Base-by-base conservation (phyloP, 805 yeast genomes). In the Starmerella scarabaei region DNA sequence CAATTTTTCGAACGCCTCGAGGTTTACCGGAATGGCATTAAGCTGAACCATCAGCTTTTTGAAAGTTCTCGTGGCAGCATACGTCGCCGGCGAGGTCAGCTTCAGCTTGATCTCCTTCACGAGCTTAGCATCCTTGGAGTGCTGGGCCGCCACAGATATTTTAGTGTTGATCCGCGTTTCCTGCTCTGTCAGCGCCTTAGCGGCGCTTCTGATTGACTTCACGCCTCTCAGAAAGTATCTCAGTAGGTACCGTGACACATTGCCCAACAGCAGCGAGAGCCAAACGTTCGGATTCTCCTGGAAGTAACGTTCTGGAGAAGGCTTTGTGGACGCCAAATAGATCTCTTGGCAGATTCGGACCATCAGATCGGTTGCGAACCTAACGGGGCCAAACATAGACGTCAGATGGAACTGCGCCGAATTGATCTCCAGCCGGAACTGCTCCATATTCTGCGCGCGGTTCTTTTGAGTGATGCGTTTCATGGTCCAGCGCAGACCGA, bases 341-440 rank as follows among this genome's bases (percentile, higher is more conserved):
- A 63, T 67, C 48, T 88, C 94, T 57, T 86, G 93, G 40, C 76
- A 72, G 30, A 82, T 56, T 46, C 72, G 75, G 1, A 78, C 73
- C 40, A 83, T 66, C 44, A 83, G 72, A 55, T 85, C 95, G 24
- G 83, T 70, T 49, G 82, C 71, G 95, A 96, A 88, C 51, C 83
- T 73, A 7, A 80, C 73, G 30, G 80, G 72, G 0, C 96, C 96
- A n/a, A 82, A 59, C 50, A 64, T 51, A 3, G 54, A 40, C 6
- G 47, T 38, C 20, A 56, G 36, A 37, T 57, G 58, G 36, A 42
- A 49, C 36, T 58, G 53, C 18, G 51, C 45, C n/a, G 53, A 41
- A 16, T 50, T 47, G 3, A 54, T 40, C 20, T 56, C 57, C 6
- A 45, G 42, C 38, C 66, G 74, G 50, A 74, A 75, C 39, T 59